Conservation (phyloP, 805 yeast species). For the Saccharomycopsis fibuligera region DNA sequence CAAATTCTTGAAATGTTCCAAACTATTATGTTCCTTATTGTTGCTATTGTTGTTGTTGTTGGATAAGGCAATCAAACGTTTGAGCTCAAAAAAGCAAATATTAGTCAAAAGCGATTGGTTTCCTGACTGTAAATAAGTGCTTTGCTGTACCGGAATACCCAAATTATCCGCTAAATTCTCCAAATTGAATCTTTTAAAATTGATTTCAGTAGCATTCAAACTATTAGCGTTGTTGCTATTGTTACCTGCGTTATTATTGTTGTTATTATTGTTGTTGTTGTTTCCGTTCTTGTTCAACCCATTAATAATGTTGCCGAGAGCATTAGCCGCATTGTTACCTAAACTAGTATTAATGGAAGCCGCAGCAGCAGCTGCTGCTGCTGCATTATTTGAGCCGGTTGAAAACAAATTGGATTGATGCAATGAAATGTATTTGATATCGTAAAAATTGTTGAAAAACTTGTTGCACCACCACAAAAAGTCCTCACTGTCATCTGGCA, state of each 20-base stretch:
- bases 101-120: slow-evolving; percentile 37
- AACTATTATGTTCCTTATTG: slow-evolving; percentile 5
- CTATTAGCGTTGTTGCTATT: not conserved
- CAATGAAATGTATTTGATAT: slow-evolving; percentile 53
- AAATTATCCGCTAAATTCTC: slow-evolving; percentile 39
- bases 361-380: slow-evolving; percentile 15
- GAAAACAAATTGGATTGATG: slow-evolving; percentile 28
- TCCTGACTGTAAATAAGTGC: slow-evolving; percentile 34
- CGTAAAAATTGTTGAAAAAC: slow-evolving; percentile 79
- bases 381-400: slow-evolving; percentile 25
- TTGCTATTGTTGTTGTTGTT: too few relatives aligned
- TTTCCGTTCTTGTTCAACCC: not conserved
- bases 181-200: slow-evolving; percentile 31
- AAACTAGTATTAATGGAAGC: not conserved
- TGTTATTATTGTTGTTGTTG: slow-evolving; percentile 1
- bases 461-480: slow-evolving; percentile 63
- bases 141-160: slow-evolving; percentile 26
- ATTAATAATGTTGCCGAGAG: not conserved
- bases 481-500: slow-evolving; percentile 78
- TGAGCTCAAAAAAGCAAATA: slow-evolving; percentile 37
- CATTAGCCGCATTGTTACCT: not conserved
- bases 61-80: slow-evolving; percentile 13
- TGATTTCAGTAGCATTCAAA: slow-evolving; percentile 20
- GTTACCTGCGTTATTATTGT: not conserved
- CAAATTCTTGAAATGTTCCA: slow-evolving; percentile 16